phyloP scores from a whole-genome alignment of 179 eudicot species.

The Drosera spatulata region DNA sequence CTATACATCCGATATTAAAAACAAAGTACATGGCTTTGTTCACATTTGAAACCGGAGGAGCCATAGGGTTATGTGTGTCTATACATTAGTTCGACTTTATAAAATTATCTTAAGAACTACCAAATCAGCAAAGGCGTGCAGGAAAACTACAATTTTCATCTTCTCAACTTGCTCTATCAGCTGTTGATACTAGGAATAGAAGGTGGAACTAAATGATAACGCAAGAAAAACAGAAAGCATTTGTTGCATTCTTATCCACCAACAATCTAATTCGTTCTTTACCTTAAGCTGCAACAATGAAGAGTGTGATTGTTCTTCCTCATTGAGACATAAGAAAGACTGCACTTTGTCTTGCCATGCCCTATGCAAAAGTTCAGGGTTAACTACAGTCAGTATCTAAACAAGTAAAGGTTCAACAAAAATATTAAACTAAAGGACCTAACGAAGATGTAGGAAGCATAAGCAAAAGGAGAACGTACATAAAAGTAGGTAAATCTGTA shows the following conservation, averaged over 20 bases:
- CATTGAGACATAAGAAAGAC: slow-evolving; percentile 33
- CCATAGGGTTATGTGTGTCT: too few species aligned
- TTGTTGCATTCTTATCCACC: background rate
- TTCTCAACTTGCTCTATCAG: too few species aligned
- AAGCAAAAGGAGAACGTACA: background rate
- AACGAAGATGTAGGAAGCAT: background rate
- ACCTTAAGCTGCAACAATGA: slow-evolving; percentile 61
- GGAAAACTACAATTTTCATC: too few species aligned
- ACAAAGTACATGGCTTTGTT: too few species aligned
- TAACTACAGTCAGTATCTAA: background rate
- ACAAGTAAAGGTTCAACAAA: background rate
- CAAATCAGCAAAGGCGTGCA: too few species aligned
- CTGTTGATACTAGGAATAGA: background rate
- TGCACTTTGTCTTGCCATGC: slow-evolving; percentile 65
- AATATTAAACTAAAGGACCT: background rate
- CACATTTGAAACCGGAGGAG: too few species aligned
- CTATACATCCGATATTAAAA: too few species aligned
- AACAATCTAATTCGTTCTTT: slow-evolving; percentile 7
- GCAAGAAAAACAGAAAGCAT: background rate
- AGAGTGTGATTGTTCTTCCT: slow-evolving; percentile 43
- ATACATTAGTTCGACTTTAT: too few species aligned
- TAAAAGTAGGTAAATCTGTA: background rate
- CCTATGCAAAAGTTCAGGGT: slow-evolving; percentile 23
- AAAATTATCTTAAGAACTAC: too few species aligned
- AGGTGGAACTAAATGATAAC: background rate